These are phyloP conservation scores for Erodium moschatum DNA, from an alignment of 441 rosid genomes.

Conservation along the genomic window DNA sequence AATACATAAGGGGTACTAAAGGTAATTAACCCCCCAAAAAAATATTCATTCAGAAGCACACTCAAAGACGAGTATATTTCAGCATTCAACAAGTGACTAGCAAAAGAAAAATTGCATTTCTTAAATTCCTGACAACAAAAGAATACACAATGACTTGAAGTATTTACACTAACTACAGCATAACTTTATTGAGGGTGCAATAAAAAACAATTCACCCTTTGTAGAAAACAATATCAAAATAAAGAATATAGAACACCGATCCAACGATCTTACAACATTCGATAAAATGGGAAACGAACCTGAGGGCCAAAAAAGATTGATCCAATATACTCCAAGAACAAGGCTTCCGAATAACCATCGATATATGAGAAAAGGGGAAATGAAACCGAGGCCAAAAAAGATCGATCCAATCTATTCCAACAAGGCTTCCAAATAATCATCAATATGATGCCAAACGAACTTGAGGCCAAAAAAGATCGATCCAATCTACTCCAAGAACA, in stretches of 20 bases:
- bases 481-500: conserved; percentile 35
- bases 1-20: too few species aligned
- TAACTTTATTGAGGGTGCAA: not conserved
- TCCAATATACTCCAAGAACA: conserved; percentile 34
- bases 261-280: not conserved
- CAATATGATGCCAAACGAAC: too few species aligned
- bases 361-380: conserved; percentile 33
- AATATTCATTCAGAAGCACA: too few species aligned
- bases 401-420: too few species aligned
- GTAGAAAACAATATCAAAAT: too few species aligned
- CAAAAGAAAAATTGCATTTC: not conserved
- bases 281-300: too few species aligned
- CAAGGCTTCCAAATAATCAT: too few species aligned
- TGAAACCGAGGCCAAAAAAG: too few species aligned
- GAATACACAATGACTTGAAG: not conserved
- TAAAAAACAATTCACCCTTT: not conserved
- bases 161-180: not conserved
- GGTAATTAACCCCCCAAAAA: too few species aligned
- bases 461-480: too few species aligned
- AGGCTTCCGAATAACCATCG: conserved; percentile 82
- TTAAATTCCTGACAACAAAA: not conserved
- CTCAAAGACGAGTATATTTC: not conserved
- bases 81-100: not conserved
- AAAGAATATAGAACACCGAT: not conserved
- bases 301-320: too few species aligned